Evolutionary conservation across 257 asterid genomes (phyloP), one percentile per base, ranked within the genome.

Genomic region (Jaltomata sinuosa): DNA sequence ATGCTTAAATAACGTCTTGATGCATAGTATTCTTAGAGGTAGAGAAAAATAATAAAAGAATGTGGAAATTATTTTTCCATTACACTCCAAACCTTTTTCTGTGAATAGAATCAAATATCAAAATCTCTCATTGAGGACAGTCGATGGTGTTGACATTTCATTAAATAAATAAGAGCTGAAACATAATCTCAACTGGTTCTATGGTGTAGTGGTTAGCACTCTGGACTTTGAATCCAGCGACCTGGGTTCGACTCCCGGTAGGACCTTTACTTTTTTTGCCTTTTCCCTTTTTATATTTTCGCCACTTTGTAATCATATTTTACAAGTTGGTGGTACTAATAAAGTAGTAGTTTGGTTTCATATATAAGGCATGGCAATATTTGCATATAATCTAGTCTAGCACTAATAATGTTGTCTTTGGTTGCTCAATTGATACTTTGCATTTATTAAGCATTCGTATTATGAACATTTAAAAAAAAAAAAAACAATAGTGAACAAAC

Each of bases 191-290:
- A 38, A 3, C 42, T 0, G 79, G 54, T 71, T 72, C 55, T 45
- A 45, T 94, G 97, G 97, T 92, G 97, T 94, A 94, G 97, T 94
- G 97, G 95, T 94, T 94, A 94, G 97, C 98, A 94, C 99, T 95
- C 98, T 93, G 97, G 95, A 94, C 97, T 94, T 94, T 95, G 97
- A 93, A 94, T 93, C 96, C 98, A 93, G 96, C 95, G 96, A 95
- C 97, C 96, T 93, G 98, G 97, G 99, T 94, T 95, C 94, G 97
- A 94, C 94, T 93, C 97, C 97, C 95, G 97, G 98, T 93, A 83
- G 97, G 98, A 94, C 99, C 97, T 93, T 11, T 42, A 21, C 0
- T 1, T 1, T 22, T 16, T n/a, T 11, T 18, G n/a, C n/a, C n/a
- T 32, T 57, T 54, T 57, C 10, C 0, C 4, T 47, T 47, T 11